Base-by-base conservation (phyloP, 2,329 filamentous ascomycete species). In the Neopestalotiopsis sp. region DNA sequence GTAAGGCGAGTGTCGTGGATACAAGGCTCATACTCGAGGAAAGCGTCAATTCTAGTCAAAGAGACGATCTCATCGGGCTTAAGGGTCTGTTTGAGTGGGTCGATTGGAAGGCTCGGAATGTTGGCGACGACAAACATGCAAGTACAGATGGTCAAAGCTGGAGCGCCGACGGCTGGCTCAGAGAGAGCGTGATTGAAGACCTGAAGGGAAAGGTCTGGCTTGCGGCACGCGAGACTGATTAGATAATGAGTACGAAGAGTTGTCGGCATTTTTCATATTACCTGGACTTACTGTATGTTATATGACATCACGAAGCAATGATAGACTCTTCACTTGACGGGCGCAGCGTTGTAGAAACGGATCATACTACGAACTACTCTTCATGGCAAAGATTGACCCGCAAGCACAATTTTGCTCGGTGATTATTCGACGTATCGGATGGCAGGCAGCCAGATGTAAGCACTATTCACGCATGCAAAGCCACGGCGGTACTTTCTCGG, bases 21-120 rank as follows among this genome's bases (percentile, higher is more conserved):
- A 89, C 90, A 40, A 85, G 91, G 52, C 81, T 97, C 32, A 88
- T 91, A 69, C 84, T 97, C 62, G 88, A 87, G 72, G 81, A 83
- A 28, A 84, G 84, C 42, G 68, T 84, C 62, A 69, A 69, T 4
- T 71, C 70, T 38, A 76, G 74, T 1, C 72, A 66, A 12, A 70
- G 74, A 20, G 75, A 78, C 42, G 76, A 77, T 30, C 78, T 89
- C 28, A 78, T 88, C 14, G 87, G 86, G 0, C 75, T 88, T 4
- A 82, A 81, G 61, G 71, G 88, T 62, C 74, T 90, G 24, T 89
- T 90, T 71, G 87, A 87, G 75, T 90, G 88, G 88, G 83, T 81
- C 1, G 83, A 85, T 60, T 80, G 81, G 69, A 82, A 86, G 34
- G 81, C 72, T 13, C 61, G 71, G 12, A 75, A 75, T 20, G 4